Base-by-base conservation (phyloP, 2,329 filamentous ascomycete genomes). In the Aureobasidium subglaciale region DNA sequence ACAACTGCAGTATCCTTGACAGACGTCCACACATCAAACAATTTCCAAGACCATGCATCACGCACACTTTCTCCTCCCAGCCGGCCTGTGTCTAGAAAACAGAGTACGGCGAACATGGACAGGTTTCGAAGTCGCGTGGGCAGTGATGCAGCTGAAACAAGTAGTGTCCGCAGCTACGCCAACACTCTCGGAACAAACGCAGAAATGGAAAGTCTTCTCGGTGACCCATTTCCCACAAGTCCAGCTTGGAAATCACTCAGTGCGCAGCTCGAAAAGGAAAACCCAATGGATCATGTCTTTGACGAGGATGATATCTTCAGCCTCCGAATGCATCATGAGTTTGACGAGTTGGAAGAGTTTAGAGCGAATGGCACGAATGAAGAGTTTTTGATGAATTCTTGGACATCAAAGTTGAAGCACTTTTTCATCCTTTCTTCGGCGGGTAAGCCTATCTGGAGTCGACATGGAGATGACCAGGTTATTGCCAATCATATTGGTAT, bases 341-440 rank as follows among this genome's bases (percentile, higher is more conserved):
- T 96, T 62, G 85, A 90, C 58, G 75, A 83, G 24, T 78, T 95
- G 37, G 85, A 84, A 1, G 80, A 84, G 6, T 77, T 80, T 43
- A 71, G 75, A 37, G 68, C 70, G 24, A 75, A 79, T 57, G 76
- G 75, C 6, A 73, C 74, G 3, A 82, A 84, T 60, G 80, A 86
- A 68, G 73, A 74, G 63, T 61, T 67, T 20, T 63, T 89, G 24
- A 76, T 96, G 37, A 73, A 76, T 15, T 78, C 84, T 60, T 99
- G 91, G 91, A 93, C 90, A 68, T 83, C 87, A 34, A 97, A 97
- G 73, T 78, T 91, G 60, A 99, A 99, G 71, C 93, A 99, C 71
- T 99, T 96, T 70, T 83, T 99, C 72, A 95, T 99, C 64, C 76
- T 99, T 1, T 97, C 93, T 2, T 92, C 90, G 13, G 92, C 95